Conservation (phyloP, 495 filamentous ascomycete species). For the Xylaria grammica region DNA sequence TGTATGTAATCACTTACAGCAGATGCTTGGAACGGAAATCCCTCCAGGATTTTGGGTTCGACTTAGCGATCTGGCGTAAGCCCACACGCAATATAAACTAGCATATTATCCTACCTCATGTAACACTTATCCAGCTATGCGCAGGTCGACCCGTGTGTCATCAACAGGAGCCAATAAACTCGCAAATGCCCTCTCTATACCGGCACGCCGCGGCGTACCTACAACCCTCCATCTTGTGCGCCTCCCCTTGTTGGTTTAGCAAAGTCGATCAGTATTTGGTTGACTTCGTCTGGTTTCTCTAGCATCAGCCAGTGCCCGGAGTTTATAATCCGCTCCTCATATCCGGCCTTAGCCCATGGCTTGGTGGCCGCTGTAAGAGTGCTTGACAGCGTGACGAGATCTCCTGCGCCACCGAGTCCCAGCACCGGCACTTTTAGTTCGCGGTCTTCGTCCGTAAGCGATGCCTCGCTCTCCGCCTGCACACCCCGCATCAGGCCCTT, state of each 20-base stretch:
- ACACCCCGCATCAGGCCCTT: conserved; percentile 6
- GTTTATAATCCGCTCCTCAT: neutral
- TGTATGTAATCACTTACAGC: too few relatives aligned
- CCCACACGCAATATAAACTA: too few relatives aligned
- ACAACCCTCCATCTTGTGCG: neutral
- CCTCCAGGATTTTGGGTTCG: too few relatives aligned
- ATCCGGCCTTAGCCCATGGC: neutral
- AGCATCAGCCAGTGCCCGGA: conserved; percentile 8
- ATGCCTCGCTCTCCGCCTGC: neutral
- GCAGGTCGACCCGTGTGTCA: too few relatives aligned
- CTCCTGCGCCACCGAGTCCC: neutral
- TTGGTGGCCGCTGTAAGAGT: neutral
- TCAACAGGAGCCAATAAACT: too few relatives aligned
- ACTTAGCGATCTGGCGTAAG: too few relatives aligned
- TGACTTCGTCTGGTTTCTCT: conserved; percentile 7
- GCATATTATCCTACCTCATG: too few relatives aligned
- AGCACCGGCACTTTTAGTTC: neutral
- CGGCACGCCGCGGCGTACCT: too few relatives aligned
- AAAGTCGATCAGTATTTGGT: conserved; percentile 7
- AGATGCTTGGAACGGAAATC: too few relatives aligned
- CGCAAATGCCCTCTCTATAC: too few relatives aligned
- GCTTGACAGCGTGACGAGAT: neutral
- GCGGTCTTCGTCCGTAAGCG: conserved; percentile 1
- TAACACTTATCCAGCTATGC: too few relatives aligned
- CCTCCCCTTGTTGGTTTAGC: neutral